Percentiles rank a stretch among this genome's conserved stretches.
Conservation (phyloP, 306 rosid genomes). For the Cicer bijugum region DNA sequence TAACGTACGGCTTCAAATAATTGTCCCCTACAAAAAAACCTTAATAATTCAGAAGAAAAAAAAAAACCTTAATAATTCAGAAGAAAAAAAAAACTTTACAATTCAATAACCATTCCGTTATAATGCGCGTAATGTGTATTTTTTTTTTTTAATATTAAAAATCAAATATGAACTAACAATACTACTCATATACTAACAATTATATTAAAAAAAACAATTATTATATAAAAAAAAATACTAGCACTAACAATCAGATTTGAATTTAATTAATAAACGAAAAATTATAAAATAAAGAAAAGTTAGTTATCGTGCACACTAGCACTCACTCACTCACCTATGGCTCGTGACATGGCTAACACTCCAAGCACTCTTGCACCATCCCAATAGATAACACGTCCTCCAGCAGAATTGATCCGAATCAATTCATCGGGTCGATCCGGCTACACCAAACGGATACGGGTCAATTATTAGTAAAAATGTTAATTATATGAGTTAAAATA, state of each 20-base stretch:
- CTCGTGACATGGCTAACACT: constrained; percentile 86
- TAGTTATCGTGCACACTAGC: constrained; percentile 21
- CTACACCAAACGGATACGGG: constrained; percentile 48
- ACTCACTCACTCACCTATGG: constrained; percentile 62
- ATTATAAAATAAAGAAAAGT: not conserved
- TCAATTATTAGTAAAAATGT: not conserved
- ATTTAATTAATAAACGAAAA: not conserved
- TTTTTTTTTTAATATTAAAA: too few species aligned
- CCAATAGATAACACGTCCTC: constrained; percentile 93
- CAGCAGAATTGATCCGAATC: constrained; percentile 69
- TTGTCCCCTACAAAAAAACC: constrained; percentile 54
- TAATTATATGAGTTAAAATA: too few species aligned
- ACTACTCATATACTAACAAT: too few species aligned
- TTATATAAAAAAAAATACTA: too few species aligned
- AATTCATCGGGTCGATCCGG: constrained; percentile 93
- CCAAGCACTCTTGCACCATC: constrained; percentile 93
- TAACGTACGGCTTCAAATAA: constrained; percentile 83
- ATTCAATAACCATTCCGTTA: not conserved
- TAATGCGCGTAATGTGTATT: not conserved
- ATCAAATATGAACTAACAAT: too few species aligned
- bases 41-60: not conserved
- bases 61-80: too few species aligned
- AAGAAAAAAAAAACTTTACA: not conserved
- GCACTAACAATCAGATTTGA: not conserved
- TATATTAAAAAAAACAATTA: too few species aligned